Conservation (phyloP, 176 grass and related monocot species). For the Rhipidocladum racemiflorum region DNA sequence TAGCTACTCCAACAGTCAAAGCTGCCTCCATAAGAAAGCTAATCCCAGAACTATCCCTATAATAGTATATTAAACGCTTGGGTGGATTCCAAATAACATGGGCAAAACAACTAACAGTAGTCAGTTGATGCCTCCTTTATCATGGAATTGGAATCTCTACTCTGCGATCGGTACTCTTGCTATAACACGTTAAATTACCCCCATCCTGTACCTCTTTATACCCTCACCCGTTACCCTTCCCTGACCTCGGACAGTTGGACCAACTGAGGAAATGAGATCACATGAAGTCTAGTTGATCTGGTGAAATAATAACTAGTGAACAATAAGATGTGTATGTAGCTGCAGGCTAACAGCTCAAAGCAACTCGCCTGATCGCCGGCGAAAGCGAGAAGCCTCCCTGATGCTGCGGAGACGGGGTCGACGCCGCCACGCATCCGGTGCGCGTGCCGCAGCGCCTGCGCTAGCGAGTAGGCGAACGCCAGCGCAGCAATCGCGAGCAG, state of each 20-base stretch:
- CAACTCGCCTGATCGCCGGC: slow-evolving; percentile 70
- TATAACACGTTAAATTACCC: slow-evolving; percentile 19
- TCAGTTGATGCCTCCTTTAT: slow-evolving; percentile 7
- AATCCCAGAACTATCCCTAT: not conserved
- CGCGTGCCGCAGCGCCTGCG: slow-evolving; percentile 54
- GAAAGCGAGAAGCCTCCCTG: slow-evolving; percentile 54
- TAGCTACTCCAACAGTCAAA: slow-evolving; percentile 24
- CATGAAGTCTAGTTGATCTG: not conserved
- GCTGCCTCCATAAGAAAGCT: not conserved
- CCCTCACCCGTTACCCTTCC: not conserved
- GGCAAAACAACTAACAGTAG: not conserved
- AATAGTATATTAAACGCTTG: not conserved
- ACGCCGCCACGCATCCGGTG: slow-evolving; percentile 28
- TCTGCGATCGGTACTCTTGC: not conserved
- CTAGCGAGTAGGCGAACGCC: slow-evolving; percentile 57
- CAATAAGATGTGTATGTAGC: not conserved
- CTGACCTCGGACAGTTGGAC: not conserved
- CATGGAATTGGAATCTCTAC: slow-evolving; percentile 18
- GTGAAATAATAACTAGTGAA: not conserved
- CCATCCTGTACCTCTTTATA: not conserved
- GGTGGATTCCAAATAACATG: not conserved
- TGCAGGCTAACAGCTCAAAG: not conserved
- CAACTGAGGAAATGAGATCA: slow-evolving; percentile 19
- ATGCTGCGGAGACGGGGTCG: slow-evolving; percentile 33
- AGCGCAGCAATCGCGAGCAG: slow-evolving; percentile 57